Base-by-base conservation (phyloP, 371 early-diverging fungal species). In the Syncephalis fuscata region DNA sequence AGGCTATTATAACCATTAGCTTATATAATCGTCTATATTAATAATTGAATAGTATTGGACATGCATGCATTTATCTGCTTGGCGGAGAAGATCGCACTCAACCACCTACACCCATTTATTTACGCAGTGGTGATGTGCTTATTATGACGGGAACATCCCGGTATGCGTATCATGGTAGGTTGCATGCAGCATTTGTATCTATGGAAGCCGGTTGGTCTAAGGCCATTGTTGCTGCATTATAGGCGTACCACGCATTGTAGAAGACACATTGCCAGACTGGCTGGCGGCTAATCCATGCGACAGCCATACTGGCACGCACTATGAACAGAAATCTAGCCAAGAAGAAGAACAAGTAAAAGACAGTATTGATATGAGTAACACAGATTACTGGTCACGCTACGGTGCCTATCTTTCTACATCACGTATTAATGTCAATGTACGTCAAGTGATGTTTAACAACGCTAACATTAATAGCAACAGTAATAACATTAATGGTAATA, bases 41-140 rank as follows among this genome's bases (percentile, higher is more conserved):
- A n/a, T n/a, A n/a, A n/a, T n/a, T n/a, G n/a, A n/a, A 32, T 45
- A 72, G 87, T 53, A 62, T 88, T 48, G 90, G 92, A 2, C 70
- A 82, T 49, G 63, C 74, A 5, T 81, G 88, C 53, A 71, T 91
- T 24, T 88, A 80, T 59, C 67, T 91, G 14, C 66, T 89, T 20
- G 91, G 92, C 2, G 81, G 79, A 0, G 45, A 56, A 21, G 73
- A 76, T 3, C 61, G 79, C 17, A 82, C 85, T 23, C 67, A 52
- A 0, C 49, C 54, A 20, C 87, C 88, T 0, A 71, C 73, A 0
- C 69, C 89, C 1, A 55, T 88, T 20, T 58, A 68, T 3, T 61
- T 92, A 15, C 70, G 66, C 36, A 78, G 80, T 51, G 94, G 94
- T 1, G 92, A 93, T 52, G 65, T 84, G n/a, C 58, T 88, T 42